These are phyloP conservation scores for Artemisia argyi DNA, from an alignment of 129 eudicot genomes.

Conservation along the genomic window DNA sequence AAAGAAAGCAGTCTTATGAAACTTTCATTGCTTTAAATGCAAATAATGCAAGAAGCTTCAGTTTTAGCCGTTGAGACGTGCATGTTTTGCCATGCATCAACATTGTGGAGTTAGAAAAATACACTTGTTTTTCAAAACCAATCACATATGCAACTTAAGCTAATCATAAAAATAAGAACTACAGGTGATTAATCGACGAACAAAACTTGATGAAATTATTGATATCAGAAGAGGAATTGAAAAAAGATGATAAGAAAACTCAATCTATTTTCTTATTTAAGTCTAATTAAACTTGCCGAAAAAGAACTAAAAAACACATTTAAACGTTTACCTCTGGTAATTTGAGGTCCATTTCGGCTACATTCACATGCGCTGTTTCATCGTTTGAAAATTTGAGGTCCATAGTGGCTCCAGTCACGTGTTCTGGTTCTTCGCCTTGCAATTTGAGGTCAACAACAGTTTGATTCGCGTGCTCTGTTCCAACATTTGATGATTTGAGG, in stretches of 20 bases:
- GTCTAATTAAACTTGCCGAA: slow-evolving; percentile 20
- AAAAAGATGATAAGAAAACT: slow-evolving; percentile 8
- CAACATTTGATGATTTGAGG: no score
- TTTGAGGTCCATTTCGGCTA: slow-evolving; percentile 13
- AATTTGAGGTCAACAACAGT: no score
- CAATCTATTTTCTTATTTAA: slow-evolving; percentile 8
- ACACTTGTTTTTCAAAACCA: background rate
- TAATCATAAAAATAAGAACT: slow-evolving; percentile 14
- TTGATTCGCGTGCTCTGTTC: no score
- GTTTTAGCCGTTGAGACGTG: background rate
- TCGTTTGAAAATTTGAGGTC: no score
- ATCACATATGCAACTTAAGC: slow-evolving; percentile 12
- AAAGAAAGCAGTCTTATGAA: background rate
- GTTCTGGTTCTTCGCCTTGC: no score
- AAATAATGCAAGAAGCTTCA: background rate
- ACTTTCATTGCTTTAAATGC: background rate
- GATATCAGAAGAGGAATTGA: slow-evolving; percentile 14
- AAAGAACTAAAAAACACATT: slow-evolving; percentile 16
- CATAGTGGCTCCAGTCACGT: no score
- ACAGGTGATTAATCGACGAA: background rate
- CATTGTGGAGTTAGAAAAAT: slow-evolving; percentile 9
- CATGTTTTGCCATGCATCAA: background rate
- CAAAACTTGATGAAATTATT: slow-evolving; percentile 27
- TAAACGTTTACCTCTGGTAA: slow-evolving; percentile 66
- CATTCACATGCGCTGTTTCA: no score